A percentile compares a stretch with the other conserved stretches of the same genome.
phyloP scores from a whole-genome alignment of 139 green algal species.

The Coelastrella sp. region DNA sequence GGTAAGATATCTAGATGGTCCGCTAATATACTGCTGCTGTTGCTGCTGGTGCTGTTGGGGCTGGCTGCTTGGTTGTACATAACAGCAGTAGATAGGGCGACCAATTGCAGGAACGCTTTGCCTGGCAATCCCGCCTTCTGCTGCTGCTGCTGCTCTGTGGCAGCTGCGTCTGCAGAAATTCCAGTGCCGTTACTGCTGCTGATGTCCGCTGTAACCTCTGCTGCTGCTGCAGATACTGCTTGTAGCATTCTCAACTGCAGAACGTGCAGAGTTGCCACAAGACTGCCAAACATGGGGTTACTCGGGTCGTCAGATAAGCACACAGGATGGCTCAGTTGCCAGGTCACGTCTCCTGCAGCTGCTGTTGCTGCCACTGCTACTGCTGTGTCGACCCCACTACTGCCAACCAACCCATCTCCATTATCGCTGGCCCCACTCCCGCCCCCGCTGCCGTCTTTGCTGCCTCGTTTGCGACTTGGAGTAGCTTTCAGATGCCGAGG shows the following conservation, averaged over 20 bases:
- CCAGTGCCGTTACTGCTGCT: too few relatives aligned
- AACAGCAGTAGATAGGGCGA: not conserved
- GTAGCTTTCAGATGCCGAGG: not conserved
- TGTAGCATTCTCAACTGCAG: not conserved
- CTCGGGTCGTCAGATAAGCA: slow-evolving; percentile 20
- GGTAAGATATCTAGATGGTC: not conserved
- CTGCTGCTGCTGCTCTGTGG: not conserved
- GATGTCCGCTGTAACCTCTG: too few relatives aligned
- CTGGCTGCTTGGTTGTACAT: not conserved
- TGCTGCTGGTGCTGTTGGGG: not conserved
- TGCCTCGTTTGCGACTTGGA: not conserved
- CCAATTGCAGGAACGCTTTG: not conserved
- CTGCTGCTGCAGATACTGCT: not conserved
- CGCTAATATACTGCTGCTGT: not conserved
- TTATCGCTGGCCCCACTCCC: not conserved
- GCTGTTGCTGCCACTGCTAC: slow-evolving; percentile 11
- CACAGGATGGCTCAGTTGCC: slow-evolving; percentile 18
- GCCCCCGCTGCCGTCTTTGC: not conserved
- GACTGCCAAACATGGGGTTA: not conserved
- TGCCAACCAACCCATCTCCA: not conserved
- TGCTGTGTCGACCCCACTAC: not conserved
- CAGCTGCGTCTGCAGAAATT: not conserved
- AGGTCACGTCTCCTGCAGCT: slow-evolving; percentile 5
- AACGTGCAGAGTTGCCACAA: slow-evolving; percentile 1
- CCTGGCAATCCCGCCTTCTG: not conserved